Conservation (phyloP, 2,329 filamentous ascomycete genomes). For the Fusarium sp. region DNA sequence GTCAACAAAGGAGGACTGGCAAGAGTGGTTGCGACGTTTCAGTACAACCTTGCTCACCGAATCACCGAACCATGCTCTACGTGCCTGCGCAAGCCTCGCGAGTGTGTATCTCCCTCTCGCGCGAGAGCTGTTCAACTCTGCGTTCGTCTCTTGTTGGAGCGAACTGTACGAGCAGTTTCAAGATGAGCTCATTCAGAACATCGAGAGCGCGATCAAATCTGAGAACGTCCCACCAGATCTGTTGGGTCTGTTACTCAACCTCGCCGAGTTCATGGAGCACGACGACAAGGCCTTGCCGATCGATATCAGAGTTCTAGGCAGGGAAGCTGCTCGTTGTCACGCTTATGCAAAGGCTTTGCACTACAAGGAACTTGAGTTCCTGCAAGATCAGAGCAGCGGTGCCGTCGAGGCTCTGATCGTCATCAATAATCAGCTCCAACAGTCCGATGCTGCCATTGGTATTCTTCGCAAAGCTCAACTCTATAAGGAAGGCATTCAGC, state of each 20-base stretch:
- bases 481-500: slow-evolving; percentile 91
- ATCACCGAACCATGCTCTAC: slow-evolving; percentile 93
- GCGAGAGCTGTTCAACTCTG: slow-evolving; percentile 96
- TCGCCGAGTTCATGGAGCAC: slow-evolving; percentile 99
- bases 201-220: slow-evolving; percentile 94
- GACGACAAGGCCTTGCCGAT: slow-evolving; percentile 98
- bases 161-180: slow-evolving; percentile 97
- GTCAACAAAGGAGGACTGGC: slow-evolving; percentile 98
- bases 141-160: slow-evolving; percentile 99
- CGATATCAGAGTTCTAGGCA: slow-evolving; percentile 92
- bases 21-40: slow-evolving; percentile 97
- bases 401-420: slow-evolving; percentile 97
- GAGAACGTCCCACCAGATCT: slow-evolving; percentile 97
- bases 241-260: slow-evolving; percentile 90
- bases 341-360: slow-evolving; percentile 98
- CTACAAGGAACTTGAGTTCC: slow-evolving; percentile 98
- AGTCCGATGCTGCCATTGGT: slow-evolving; percentile 97
- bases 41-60: slow-evolving; percentile 95
- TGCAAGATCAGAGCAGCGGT: slow-evolving; percentile 95
- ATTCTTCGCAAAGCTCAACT: slow-evolving; percentile 96
- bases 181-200: slow-evolving; percentile 93
- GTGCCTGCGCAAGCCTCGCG: slow-evolving; percentile 91
- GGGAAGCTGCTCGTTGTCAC: slow-evolving; percentile 96
- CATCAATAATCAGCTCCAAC: slow-evolving; percentile 99
- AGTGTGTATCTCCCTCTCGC: slow-evolving; percentile 93